These are phyloP conservation scores for Termitomyces sp. DNA, from an alignment of 768 basidiomycete genomes.

Conservation along the genomic window DNA sequence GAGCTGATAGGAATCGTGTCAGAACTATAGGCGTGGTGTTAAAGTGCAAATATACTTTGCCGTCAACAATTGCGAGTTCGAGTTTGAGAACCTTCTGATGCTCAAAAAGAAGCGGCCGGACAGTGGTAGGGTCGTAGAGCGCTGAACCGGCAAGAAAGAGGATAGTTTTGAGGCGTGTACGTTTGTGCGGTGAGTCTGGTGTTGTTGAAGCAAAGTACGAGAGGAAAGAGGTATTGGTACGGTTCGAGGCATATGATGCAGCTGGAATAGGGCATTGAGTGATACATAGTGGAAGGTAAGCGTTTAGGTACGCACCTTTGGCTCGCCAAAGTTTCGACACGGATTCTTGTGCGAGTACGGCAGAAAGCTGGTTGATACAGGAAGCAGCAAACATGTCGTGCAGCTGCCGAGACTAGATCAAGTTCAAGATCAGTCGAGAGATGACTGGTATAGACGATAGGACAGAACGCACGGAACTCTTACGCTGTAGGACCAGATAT, in stretches of 20 bases:
- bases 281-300: background rate
- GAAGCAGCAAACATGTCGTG: constrained; percentile 61
- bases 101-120: constrained; percentile 40
- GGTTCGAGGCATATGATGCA: constrained; percentile 28
- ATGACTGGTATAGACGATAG: background rate
- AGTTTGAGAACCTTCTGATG: constrained; percentile 52
- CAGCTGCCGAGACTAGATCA: constrained; percentile 47
- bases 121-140: constrained; percentile 50
- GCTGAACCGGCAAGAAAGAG: constrained; percentile 77
- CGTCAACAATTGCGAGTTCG: constrained; percentile 76
- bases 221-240: constrained; percentile 45
- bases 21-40: background rate
- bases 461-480: constrained; percentile 41
- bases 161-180: constrained; percentile 65
- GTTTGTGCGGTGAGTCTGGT: constrained; percentile 72
- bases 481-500: constrained; percentile 68
- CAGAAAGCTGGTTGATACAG: constrained; percentile 50
- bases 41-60: constrained; percentile 47
- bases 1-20: constrained; percentile 22
- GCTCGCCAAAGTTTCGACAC: constrained; percentile 65
- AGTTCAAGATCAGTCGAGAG: background rate
- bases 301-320: constrained; percentile 36
- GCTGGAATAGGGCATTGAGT: constrained; percentile 31
- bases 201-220: constrained; percentile 81
- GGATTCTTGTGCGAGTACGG: constrained; percentile 42